A percentile compares a stretch with the other conserved stretches of the same genome.
Conservation (phyloP, 2,329 filamentous ascomycete genomes). For the Thyridium curvatum region DNA sequence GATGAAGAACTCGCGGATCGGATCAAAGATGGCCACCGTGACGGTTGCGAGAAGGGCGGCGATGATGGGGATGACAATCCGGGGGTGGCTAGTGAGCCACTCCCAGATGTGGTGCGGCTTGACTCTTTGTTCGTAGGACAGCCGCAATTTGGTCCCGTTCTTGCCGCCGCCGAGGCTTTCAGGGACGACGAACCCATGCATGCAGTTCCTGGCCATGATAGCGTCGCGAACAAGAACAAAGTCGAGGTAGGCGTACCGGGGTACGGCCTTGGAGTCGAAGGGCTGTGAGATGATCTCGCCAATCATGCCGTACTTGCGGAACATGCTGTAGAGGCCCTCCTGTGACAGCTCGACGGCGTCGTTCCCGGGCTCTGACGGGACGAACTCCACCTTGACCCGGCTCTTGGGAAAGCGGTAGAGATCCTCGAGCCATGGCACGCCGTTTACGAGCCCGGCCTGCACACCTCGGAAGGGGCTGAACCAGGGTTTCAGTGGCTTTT, state of each 20-base stretch:
- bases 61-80: slow-evolving; percentile 77
- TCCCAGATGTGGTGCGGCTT: slow-evolving; percentile 78
- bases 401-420: slow-evolving; percentile 74
- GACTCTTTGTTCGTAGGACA: slow-evolving; percentile 76
- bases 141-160: slow-evolving; percentile 65
- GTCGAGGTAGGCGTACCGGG: slow-evolving; percentile 73
- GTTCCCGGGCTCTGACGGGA: slow-evolving; percentile 57
- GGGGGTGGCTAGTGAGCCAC: slow-evolving; percentile 80
- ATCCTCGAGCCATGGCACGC: slow-evolving; percentile 91
- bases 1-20: slow-evolving; percentile 89
- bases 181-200: slow-evolving; percentile 74
- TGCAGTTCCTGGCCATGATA: slow-evolving; percentile 84
- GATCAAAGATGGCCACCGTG: slow-evolving; percentile 87
- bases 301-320: slow-evolving; percentile 86
- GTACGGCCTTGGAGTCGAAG: slow-evolving; percentile 77
- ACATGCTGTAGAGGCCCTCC: slow-evolving; percentile 80
- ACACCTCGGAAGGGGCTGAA: slow-evolving; percentile 77
- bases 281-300: slow-evolving; percentile 77
- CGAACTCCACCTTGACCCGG: slow-evolving; percentile 77
- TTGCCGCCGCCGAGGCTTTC: slow-evolving; percentile 69
- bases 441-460: slow-evolving; percentile 66
- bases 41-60: slow-evolving; percentile 76
- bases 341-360: slow-evolving; percentile 74
- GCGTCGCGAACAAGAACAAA: slow-evolving; percentile 69
- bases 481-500: slow-evolving; percentile 76